Conservation (phyloP, 805 yeast species). For the Priceomyces carsonii region DNA sequence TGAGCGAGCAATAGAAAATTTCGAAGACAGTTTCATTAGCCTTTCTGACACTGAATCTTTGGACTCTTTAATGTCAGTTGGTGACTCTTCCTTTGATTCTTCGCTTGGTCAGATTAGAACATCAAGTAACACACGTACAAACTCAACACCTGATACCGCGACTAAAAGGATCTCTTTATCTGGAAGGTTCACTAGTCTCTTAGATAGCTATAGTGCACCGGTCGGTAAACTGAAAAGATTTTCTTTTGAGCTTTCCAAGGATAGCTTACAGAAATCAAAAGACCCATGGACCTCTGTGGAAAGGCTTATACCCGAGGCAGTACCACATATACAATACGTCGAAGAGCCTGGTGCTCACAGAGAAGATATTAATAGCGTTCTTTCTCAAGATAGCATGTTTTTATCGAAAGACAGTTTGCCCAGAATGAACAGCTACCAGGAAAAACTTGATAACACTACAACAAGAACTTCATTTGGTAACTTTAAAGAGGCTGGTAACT, state of each 20-base stretch:
- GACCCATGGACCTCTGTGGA: conserved; percentile 1
- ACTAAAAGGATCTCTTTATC: conserved; percentile 15
- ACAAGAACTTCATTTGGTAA: not conserved
- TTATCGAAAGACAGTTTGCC: not conserved
- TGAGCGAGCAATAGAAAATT: not conserved
- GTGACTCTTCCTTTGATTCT: conserved; percentile 8
- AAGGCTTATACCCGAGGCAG: not conserved
- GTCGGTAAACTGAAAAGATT: conserved; percentile 10
- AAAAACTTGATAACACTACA: not conserved
- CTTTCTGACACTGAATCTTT: conserved; percentile 2
- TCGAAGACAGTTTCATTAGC: not conserved
- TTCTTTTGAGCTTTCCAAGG: conserved; percentile 5
- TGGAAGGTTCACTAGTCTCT: conserved; percentile 15
- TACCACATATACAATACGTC: not conserved
- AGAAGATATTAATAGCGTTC: conserved; percentile 1
- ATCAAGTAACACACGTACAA: conserved; percentile 3
- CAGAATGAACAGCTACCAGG: not conserved
- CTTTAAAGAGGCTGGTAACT: not conserved
- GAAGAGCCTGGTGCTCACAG: too few relatives aligned
- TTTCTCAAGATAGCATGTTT: conserved; percentile 1
- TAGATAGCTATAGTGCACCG: conserved; percentile 21
- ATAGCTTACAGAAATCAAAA: conserved; percentile 6
- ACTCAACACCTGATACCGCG: conserved; percentile 5
- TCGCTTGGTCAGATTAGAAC: conserved; percentile 3
- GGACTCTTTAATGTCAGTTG: conserved; percentile 9